Base-by-base conservation (phyloP, 1,284 basidiomycete genomes). In the Trichosporon sp. region DNA sequence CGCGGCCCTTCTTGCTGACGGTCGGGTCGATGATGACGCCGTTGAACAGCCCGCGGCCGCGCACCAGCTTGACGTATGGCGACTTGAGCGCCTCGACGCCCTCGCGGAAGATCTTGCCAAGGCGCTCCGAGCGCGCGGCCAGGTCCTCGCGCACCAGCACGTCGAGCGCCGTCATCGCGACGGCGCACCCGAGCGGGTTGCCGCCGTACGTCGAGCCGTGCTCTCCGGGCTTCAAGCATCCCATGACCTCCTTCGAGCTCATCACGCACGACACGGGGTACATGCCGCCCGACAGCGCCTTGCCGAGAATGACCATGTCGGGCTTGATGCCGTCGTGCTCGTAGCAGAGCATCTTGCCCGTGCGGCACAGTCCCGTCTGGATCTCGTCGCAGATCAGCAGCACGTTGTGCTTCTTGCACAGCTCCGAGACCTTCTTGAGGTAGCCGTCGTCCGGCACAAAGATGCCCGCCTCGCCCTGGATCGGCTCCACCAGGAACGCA, bases 381-480 rank as follows among this genome's bases (percentile, higher is more conserved):
- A 99, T 95, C 84, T 99, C 96, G 80, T 99, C 96, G 76, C 93
- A 95, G 80, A 99, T 98, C 62, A 99, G 86, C 21, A 99, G 86
- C 0, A 98, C 94, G 72, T 98, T 95, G 85, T 97, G 89, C 85
- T 93, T 89, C 85, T 91, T 91, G 88, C 97, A 99, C 23, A 98
- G 86, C 72, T 88, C 89, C 67, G 90, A 89, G 25, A 91, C 90
- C 73, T 88, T 84, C 38, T 87, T 81, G 58, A 99, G 87, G 84
- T 99, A 99, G 7, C 95, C 94, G 29, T 88, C 87, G n/a, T 91
- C 89, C 0, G 96, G 96, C 15, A 99, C 92, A 67, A 96, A 89
- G 77, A 98, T 96, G 25, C 92, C 96, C 11, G 96, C 96, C 85
- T 99, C 96, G 35, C 96, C 96, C 83, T 99, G 97, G 76, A 99